These are phyloP conservation scores for Mallotus nudiflorus DNA, from an alignment of 345 rosid genomes.

Conservation along the genomic window DNA sequence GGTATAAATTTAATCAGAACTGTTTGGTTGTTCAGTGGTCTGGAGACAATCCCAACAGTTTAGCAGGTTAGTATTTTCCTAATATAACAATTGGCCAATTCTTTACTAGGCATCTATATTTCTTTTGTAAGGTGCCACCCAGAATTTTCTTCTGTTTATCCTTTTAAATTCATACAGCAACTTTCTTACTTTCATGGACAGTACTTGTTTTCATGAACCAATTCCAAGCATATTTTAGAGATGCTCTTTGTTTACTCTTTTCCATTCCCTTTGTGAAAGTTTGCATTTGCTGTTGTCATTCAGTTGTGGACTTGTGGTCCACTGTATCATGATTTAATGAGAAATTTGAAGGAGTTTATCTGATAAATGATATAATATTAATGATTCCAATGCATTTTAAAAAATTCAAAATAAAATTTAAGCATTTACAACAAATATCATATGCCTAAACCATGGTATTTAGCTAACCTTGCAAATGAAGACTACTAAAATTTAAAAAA, in stretches of 20 bases:
- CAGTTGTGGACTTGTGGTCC: too few relatives aligned
- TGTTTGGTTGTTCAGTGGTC: slow-evolving; percentile 94
- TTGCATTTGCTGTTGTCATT: not conserved
- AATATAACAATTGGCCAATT: not conserved
- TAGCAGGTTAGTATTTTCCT: slow-evolving; percentile 61
- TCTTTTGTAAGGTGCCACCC: not conserved
- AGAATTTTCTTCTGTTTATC: not conserved
- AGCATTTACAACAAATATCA: not conserved
- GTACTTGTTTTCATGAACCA: not conserved
- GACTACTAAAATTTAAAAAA: not conserved
- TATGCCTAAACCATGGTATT: not conserved
- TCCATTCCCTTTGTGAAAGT: too few relatives aligned
- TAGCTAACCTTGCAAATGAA: not conserved
- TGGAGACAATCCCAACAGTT: slow-evolving; percentile 98
- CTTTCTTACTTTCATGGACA: not conserved
- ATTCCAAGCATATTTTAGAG: slow-evolving; percentile 2
- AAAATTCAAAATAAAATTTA: not conserved
- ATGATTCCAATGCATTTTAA: not conserved
- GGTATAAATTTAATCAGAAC: slow-evolving; percentile 64
- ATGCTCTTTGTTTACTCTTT: not conserved
- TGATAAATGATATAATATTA: not conserved
- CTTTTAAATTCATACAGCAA: not conserved
- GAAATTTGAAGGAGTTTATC: not conserved
- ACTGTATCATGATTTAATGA: not conserved
- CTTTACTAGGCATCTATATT: not conserved